A percentile compares a stretch with the other conserved stretches of the same genome.
Evolutionary conservation across 2,329 filamentous ascomycete species (phyloP).

Genomic region (Hymenoscyphus salicellus): DNA sequence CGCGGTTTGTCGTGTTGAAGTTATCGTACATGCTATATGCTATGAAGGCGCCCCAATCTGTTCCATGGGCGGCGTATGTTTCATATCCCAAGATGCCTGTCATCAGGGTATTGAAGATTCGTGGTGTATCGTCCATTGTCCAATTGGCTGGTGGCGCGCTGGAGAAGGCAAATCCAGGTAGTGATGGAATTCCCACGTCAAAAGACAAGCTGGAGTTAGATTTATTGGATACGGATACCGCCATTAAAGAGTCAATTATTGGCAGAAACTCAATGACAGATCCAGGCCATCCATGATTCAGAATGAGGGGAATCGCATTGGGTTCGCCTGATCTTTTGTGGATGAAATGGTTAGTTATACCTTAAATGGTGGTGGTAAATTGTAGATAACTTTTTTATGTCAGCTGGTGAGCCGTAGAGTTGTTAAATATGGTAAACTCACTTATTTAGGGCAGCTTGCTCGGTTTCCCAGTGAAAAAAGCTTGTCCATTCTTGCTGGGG

Average conservation of each 20-base stretch:
- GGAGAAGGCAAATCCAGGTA: constrained; percentile 20
- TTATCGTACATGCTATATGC: constrained; percentile 10
- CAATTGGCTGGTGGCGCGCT: constrained; percentile 9
- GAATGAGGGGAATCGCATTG: constrained; percentile 16
- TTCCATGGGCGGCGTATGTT: constrained; percentile 18
- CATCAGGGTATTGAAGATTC: constrained; percentile 17
- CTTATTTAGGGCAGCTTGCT: not conserved
- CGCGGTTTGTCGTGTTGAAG: constrained; percentile 12
- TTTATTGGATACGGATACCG: constrained; percentile 6
- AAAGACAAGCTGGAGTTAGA: constrained; percentile 9
- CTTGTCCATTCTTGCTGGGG: not conserved
- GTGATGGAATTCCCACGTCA: constrained; percentile 19
- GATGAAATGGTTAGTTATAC: constrained; percentile 19
- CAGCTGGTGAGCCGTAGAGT: not conserved
- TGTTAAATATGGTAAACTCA: not conserved
- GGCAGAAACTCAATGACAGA: constrained; percentile 13
- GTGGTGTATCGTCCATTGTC: constrained; percentile 15
- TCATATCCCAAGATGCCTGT: constrained; percentile 14
- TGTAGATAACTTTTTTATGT: constrained; percentile 15
- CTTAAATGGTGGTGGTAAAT: constrained; percentile 39
- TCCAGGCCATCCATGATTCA: constrained; percentile 19
- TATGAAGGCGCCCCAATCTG: constrained; percentile 18
- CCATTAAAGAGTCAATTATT: constrained; percentile 14
- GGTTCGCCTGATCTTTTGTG: constrained; percentile 11
- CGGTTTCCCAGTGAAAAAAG: not conserved